Evolutionary conservation across 306 rosid species (phyloP).

Genomic region (Citrullus colocynthis): DNA sequence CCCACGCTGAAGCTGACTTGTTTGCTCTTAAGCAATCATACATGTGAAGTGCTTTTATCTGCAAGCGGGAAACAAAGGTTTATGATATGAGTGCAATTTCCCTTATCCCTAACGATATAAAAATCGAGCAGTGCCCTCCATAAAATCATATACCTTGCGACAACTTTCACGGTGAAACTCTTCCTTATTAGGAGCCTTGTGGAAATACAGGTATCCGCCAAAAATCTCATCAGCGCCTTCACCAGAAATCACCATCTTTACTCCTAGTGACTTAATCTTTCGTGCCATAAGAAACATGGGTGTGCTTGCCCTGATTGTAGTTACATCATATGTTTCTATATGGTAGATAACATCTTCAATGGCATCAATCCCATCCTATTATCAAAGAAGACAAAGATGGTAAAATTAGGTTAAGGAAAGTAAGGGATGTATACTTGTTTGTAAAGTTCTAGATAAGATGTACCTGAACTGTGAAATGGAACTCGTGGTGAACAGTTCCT

Average conservation of each 20-base stretch:
- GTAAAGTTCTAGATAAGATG: background rate
- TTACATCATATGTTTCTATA: conserved; percentile 85
- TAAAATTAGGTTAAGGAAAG: background rate
- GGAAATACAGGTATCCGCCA: conserved; percentile 86
- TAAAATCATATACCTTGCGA: conserved; percentile 50
- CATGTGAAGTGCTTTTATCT: conserved; percentile 84
- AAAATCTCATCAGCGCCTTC: conserved; percentile 98
- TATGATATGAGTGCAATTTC: background rate
- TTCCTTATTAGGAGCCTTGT: conserved; percentile 96
- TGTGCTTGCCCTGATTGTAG: conserved; percentile 90
- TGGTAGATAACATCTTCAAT: conserved; percentile 93
- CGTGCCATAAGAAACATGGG: conserved; percentile 97
- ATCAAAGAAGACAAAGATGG: background rate
- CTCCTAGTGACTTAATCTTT: conserved; percentile 91
- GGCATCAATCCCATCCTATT: conserved; percentile 79
- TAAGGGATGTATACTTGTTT: background rate
- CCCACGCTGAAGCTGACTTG: conserved; percentile 92
- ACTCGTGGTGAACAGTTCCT: conserved; percentile 91
- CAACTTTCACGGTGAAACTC: conserved; percentile 92
- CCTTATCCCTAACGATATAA: background rate
- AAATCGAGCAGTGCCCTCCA: background rate
- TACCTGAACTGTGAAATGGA: conserved; percentile 82
- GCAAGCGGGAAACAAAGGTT: conserved; percentile 10
- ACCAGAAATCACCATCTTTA: conserved; percentile 90
- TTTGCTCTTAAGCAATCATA: conserved; percentile 90